These are phyloP conservation scores for Cyberlindnera meyerae DNA, from an alignment of 805 yeast species.

Conservation along the genomic window DNA sequence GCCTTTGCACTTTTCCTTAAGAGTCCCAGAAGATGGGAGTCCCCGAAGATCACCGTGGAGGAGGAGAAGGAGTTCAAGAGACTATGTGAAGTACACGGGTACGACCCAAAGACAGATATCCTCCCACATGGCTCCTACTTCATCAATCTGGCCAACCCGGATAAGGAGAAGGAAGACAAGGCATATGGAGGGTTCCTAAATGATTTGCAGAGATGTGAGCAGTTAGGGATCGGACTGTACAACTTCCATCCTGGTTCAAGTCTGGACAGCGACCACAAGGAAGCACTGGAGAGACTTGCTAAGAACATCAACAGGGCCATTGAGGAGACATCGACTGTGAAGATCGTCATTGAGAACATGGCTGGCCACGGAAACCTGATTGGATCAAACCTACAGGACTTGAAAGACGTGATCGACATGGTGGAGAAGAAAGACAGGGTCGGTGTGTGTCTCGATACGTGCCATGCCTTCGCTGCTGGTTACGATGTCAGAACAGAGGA, in stretches of 20 bases:
- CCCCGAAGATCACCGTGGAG: conserved; percentile 65
- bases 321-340: conserved; percentile 68
- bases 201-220: conserved; percentile 84
- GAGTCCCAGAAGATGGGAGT: conserved; percentile 86
- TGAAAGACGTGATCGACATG: conserved; percentile 65
- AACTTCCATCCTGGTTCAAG: conserved; percentile 94
- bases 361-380: conserved; percentile 94
- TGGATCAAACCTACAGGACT: conserved; percentile 76
- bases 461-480: conserved; percentile 96
- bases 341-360: conserved; percentile 92
- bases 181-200: conserved; percentile 78
- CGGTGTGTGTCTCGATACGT: conserved; percentile 96
- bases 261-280: conserved; percentile 61
- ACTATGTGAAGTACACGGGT: conserved; percentile 58
- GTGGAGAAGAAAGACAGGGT: conserved; percentile 78
- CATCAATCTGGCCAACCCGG: conserved; percentile 91
- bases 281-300: conserved; percentile 68
- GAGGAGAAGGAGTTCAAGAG: conserved; percentile 64
- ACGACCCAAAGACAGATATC: conserved; percentile 71
- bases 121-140: conserved; percentile 95
- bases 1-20: conserved; percentile 89
- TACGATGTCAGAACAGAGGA: conserved; percentile 70
- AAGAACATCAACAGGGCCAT: conserved; percentile 76
- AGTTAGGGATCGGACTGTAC: conserved; percentile 75
- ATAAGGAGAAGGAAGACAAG: conserved; percentile 66